These are phyloP conservation scores for Neonectria sp. DNA, from an alignment of 2,329 filamentous ascomycete species.

Conservation along the genomic window DNA sequence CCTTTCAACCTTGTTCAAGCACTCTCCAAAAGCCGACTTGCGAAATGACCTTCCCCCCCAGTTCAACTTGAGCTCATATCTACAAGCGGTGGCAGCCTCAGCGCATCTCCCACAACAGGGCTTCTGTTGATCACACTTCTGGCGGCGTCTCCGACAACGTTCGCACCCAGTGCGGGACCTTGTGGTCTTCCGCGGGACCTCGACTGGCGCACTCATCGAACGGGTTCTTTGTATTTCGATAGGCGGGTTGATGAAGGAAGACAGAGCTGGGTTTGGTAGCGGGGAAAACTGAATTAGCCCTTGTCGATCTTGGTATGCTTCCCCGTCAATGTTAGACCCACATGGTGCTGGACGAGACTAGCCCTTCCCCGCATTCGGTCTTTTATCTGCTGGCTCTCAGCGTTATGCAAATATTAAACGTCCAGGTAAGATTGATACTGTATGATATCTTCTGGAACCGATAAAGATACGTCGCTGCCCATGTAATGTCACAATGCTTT, in stretches of 20 bases:
- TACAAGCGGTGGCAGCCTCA: slow-evolving; percentile 21
- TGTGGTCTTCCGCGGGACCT: neutral
- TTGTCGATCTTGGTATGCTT: neutral
- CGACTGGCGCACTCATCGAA: neutral
- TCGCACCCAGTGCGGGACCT: slow-evolving; percentile 37
- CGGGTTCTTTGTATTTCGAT: neutral
- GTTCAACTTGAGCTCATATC: slow-evolving; percentile 31
- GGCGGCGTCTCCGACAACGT: slow-evolving; percentile 33
- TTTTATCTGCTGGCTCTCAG: neutral
- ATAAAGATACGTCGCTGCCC: neutral
- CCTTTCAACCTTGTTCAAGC: slow-evolving; percentile 15
- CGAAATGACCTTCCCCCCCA: slow-evolving; percentile 37
- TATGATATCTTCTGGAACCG: neutral
- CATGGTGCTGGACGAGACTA: neutral
- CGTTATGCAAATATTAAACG: too few relatives aligned
- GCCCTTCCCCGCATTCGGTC: neutral
- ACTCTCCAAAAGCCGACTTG: slow-evolving; percentile 35
- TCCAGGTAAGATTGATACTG: too few relatives aligned
- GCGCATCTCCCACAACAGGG: slow-evolving; percentile 35
- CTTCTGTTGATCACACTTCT: slow-evolving; percentile 39
- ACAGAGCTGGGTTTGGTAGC: neutral
- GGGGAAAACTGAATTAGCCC: neutral
- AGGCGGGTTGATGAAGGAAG: neutral
- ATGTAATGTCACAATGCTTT: neutral
- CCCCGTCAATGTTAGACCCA: neutral